Evolutionary conservation across 2,329 filamentous ascomycete species (phyloP), one percentile per base, ranked within the genome.

Genomic region (Phoma herbarum): DNA sequence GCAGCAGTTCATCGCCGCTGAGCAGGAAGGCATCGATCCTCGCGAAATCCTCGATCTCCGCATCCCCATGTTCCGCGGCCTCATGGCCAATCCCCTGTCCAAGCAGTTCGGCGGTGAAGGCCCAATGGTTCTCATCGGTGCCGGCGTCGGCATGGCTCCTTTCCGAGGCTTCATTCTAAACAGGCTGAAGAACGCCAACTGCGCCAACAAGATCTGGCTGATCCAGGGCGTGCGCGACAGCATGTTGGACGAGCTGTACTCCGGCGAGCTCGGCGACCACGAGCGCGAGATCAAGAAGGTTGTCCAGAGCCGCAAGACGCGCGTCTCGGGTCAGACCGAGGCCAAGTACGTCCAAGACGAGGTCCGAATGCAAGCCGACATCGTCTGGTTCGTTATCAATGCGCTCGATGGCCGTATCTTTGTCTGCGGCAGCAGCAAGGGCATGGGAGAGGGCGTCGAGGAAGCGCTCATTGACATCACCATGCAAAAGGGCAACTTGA

Each of bases 321-420:
- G 65, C 62, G 69, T 48, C 1, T 53, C 42, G 14, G 68, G 66
- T 26, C 67, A 73, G 52, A 59, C 59, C 2, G 90, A 93, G 67
- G 91, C 92, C 63, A 89, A 90, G 65, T 99, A 99, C 73, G 95
- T 99, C 2, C 95, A 99, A 75, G 95, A 99, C 71, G 95, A 98
- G 78, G 94, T 99, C 9, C 84, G 86, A 11, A 85, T 91, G 64
- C 95, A 98, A 76, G 92, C 93, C 1, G 95, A 98, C 73, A 85
- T 98, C n/a, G 94, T 98, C 16, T 99, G 95, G 95, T 96, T 92
- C 77, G 93, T 98, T 64, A 91, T 96, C 82, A 98, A 98, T 76
- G 88, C 93, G 2, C 84, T 98, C n/a, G 95, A 99, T 71, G 95
- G 95, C 1, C 88, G 95, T 51, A 88, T 98, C 51, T 99, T 99